phyloP scores from a whole-genome alignment of 192 early-diverging fungal genomes.

The Backusella sp. region DNA sequence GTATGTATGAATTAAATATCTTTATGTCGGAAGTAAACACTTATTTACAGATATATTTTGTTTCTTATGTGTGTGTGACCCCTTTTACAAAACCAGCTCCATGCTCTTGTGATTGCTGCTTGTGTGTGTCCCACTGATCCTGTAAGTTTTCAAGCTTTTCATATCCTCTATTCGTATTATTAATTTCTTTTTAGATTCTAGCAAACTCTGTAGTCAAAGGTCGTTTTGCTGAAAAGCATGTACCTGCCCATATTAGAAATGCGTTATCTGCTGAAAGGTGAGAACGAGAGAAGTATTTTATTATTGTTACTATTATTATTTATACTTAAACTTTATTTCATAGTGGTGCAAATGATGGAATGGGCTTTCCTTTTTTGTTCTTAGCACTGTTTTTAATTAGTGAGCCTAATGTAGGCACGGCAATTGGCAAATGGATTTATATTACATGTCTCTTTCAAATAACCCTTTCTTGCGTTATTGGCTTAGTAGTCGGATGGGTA shows the following conservation, averaged over 20 bases:
- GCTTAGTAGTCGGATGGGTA: conserved; percentile 64
- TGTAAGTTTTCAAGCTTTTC: conserved; percentile 43
- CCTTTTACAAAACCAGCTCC: conserved; percentile 43
- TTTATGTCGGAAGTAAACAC: not conserved
- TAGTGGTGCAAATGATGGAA: conserved; percentile 84
- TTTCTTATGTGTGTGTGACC: not conserved
- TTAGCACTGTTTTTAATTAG: conserved; percentile 73
- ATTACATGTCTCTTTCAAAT: conserved; percentile 79
- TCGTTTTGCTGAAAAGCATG: conserved; percentile 87
- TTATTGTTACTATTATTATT: not conserved
- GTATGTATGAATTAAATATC: conserved; percentile 33
- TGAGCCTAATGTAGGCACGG: conserved; percentile 48
- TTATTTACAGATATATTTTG: not conserved
- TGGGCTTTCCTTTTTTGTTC: conserved; percentile 81
- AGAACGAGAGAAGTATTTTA: not conserved
- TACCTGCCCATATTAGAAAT: conserved; percentile 73
- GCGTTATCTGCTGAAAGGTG: conserved; percentile 72
- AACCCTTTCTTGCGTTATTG: conserved; percentile 67
- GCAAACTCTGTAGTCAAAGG: conserved; percentile 95
- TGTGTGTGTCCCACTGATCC: conserved; percentile 94
- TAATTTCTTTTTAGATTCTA: conserved; percentile 45
- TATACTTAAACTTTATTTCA: conserved; percentile 21
- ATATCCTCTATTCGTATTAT: not conserved
- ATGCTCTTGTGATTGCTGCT: conserved; percentile 76
- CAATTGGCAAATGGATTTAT: conserved; percentile 77